Percentiles rank a stretch among this genome's conserved stretches.
Evolutionary conservation across 768 basidiomycete genomes (phyloP).

Genomic region (Rossbeevera mucosa): DNA sequence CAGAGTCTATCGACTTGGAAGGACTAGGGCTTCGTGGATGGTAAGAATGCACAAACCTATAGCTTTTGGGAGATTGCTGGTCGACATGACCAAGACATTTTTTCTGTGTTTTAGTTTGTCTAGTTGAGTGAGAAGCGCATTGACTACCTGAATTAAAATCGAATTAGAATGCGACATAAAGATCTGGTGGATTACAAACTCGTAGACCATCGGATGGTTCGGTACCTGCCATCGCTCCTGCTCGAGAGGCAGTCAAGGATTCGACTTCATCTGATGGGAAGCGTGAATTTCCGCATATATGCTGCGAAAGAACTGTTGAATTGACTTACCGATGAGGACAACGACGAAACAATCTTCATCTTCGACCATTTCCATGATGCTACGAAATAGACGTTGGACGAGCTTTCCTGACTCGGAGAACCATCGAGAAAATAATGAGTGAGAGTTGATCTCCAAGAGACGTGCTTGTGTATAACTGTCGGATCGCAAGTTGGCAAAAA

Average conservation of each 20-base stretch:
- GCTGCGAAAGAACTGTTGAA: background rate
- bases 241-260: conserved; percentile 89
- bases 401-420: conserved; percentile 99
- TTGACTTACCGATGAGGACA: conserved; percentile 76
- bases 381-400: conserved; percentile 87
- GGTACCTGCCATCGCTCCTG: conserved; percentile 90
- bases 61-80: conserved; percentile 90
- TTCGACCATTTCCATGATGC: conserved; percentile 86
- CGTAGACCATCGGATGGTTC: conserved; percentile 94
- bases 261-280: conserved; percentile 82
- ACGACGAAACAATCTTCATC: conserved; percentile 90
- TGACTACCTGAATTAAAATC: conserved; percentile 74
- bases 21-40: background rate
- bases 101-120: conserved; percentile 91
- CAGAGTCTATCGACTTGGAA: conserved; percentile 57
- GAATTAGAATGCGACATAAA: background rate
- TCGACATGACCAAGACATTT: conserved; percentile 95
- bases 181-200: conserved; percentile 40
- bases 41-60: conserved; percentile 59
- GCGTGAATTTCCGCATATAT: conserved; percentile 5
- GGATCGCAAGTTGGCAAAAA: conserved; percentile 1
- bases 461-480: conserved; percentile 80
- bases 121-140: conserved; percentile 92
- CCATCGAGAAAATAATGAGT: conserved; percentile 97
- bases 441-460: conserved; percentile 95